These are phyloP conservation scores for Tricholoma sp. DNA, from an alignment of 768 basidiomycete species.

Conservation along the genomic window DNA sequence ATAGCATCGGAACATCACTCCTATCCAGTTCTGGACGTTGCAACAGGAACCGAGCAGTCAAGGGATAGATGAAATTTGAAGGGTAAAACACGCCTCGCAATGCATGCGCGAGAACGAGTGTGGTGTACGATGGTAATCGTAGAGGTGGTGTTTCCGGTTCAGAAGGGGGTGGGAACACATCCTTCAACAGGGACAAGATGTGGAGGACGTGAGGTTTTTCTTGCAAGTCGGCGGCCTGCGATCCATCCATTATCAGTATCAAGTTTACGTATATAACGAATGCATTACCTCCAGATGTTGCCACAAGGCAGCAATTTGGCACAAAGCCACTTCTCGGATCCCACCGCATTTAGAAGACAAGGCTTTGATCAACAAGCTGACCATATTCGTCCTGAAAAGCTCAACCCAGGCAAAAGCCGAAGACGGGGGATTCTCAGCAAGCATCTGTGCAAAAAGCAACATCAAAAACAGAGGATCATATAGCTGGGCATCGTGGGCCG, in stretches of 20 bases:
- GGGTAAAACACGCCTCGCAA: conserved; percentile 82
- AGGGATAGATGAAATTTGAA: conserved; percentile 81
- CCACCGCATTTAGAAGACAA: conserved; percentile 61
- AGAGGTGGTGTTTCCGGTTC: conserved; percentile 26
- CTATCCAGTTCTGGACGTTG: conserved; percentile 81
- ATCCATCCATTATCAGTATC: neutral
- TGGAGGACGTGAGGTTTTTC: conserved; percentile 72
- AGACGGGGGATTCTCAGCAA: conserved; percentile 52
- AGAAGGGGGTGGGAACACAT: conserved; percentile 43
- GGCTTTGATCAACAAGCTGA: conserved; percentile 65
- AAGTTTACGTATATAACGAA: neutral
- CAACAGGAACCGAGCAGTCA: conserved; percentile 81
- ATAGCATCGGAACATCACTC: conserved; percentile 87
- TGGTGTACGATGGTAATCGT: conserved; percentile 72
- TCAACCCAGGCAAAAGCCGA: conserved; percentile 80
- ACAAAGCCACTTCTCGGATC: conserved; percentile 56
- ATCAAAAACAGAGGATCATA: conserved; percentile 84
- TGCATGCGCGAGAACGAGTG: conserved; percentile 80
- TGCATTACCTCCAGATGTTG: conserved; percentile 55
- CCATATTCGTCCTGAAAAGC: conserved; percentile 74
- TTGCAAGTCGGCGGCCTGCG: conserved; percentile 60
- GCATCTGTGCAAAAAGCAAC: conserved; percentile 57
- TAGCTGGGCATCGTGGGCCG: conserved; percentile 33
- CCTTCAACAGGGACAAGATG: conserved; percentile 61
- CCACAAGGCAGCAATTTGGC: conserved; percentile 58